phyloP scores from a whole-genome alignment of 2,329 filamentous ascomycete species.

The Cucurbitaria berberidis region DNA sequence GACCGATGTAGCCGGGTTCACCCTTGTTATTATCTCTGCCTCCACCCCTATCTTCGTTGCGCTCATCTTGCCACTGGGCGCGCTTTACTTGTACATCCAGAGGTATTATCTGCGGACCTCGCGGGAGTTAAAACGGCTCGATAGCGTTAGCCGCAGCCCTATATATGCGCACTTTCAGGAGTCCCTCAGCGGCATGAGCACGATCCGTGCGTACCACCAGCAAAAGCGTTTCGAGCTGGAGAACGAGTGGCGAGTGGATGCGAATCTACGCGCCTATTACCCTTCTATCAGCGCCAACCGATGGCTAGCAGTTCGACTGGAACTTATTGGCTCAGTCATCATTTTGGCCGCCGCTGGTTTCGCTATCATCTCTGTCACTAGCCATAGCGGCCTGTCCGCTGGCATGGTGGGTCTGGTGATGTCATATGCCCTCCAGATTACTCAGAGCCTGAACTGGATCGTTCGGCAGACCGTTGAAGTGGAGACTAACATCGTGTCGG shows the following conservation, averaged over 20 bases:
- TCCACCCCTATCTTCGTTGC: slow-evolving; percentile 80
- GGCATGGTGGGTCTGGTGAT: slow-evolving; percentile 91
- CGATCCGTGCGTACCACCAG: slow-evolving; percentile 93
- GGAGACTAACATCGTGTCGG: slow-evolving; percentile 99
- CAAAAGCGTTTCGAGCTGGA: slow-evolving; percentile 85
- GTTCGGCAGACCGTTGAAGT: slow-evolving; percentile 98
- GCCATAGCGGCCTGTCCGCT: slow-evolving; percentile 65
- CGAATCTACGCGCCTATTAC: slow-evolving; percentile 92
- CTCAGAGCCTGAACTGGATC: slow-evolving; percentile 97
- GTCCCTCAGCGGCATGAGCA: slow-evolving; percentile 89
- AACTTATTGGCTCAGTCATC: slow-evolving; percentile 93
- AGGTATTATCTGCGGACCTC: slow-evolving; percentile 96
- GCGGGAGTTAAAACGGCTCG: slow-evolving; percentile 91
- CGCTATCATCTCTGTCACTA: slow-evolving; percentile 78
- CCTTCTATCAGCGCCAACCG: slow-evolving; percentile 88
- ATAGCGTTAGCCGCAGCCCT: slow-evolving; percentile 93
- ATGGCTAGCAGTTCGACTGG: slow-evolving; percentile 92
- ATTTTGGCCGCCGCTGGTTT: slow-evolving; percentile 87
- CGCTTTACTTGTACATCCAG: slow-evolving; percentile 90
- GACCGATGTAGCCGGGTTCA: slow-evolving; percentile 67
- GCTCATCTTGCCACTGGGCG: slow-evolving; percentile 79
- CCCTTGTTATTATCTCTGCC: slow-evolving; percentile 81
- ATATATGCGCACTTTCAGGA: slow-evolving; percentile 99
- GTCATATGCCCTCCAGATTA: slow-evolving; percentile 97
- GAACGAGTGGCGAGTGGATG: slow-evolving; percentile 97